Percentiles rank a stretch among this genome's conserved stretches.
phyloP scores from a whole-genome alignment of 2,329 filamentous ascomycete genomes.

The Rosellinia necatrix region DNA sequence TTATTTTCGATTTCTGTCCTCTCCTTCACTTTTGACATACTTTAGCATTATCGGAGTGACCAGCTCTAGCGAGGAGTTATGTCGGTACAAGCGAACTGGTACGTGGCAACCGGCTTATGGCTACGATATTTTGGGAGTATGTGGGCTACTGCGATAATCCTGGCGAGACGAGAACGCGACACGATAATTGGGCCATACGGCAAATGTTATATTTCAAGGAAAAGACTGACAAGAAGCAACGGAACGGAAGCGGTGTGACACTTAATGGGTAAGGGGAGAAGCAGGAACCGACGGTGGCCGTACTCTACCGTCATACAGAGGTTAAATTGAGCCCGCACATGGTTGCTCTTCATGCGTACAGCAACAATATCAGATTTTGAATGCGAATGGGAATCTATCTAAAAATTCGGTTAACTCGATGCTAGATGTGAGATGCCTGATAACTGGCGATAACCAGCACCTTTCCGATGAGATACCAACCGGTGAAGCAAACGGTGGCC shows the following conservation, averaged over 20 bases:
- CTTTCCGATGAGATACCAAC: too few relatives aligned
- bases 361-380: slow-evolving; percentile 9
- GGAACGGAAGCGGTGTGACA: slow-evolving; percentile 11
- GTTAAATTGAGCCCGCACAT: slow-evolving; percentile 22
- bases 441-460: too few relatives aligned
- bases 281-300: background rate
- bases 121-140: slow-evolving; percentile 4
- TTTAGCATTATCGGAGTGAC: slow-evolving; percentile 6
- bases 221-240: slow-evolving; percentile 1
- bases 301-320: slow-evolving; percentile 14
- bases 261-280: slow-evolving; percentile 16
- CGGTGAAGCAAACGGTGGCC: background rate
- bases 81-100: slow-evolving; percentile 14
- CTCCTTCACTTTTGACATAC: slow-evolving; percentile 10
- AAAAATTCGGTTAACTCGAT: too few relatives aligned
- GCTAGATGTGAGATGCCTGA: too few relatives aligned
- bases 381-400: background rate
- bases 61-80: slow-evolving; percentile 6
- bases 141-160: slow-evolving; percentile 9
- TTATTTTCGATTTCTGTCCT: slow-evolving; percentile 5
- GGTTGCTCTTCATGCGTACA: slow-evolving; percentile 15
- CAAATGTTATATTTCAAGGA: slow-evolving; percentile 9
- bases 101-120: slow-evolving; percentile 2
- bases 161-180: slow-evolving; percentile 24
- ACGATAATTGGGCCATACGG: slow-evolving; percentile 10